phyloP scores from a whole-genome alignment of 2,329 filamentous ascomycete genomes.

The Nothophoma quercina region DNA sequence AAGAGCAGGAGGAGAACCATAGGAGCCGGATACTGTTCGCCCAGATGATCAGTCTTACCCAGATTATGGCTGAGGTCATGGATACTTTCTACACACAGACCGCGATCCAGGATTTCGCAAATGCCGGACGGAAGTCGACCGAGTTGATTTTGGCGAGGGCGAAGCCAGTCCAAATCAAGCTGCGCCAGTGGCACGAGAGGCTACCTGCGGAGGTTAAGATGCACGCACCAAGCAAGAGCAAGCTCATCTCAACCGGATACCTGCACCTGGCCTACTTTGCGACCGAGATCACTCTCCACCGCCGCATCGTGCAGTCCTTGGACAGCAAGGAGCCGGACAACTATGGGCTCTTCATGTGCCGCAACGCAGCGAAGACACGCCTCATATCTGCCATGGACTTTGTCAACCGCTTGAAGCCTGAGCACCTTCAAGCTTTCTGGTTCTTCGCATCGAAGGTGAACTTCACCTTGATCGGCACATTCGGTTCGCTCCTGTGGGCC shows the following conservation, averaged over 20 bases:
- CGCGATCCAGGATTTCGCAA: constrained; percentile 73
- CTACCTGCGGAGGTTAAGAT: constrained; percentile 71
- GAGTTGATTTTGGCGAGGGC: constrained; percentile 76
- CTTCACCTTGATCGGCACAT: constrained; percentile 93
- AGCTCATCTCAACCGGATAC: constrained; percentile 63
- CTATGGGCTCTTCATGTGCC: constrained; percentile 90
- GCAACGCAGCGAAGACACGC: constrained; percentile 90
- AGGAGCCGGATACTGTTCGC: constrained; percentile 74
- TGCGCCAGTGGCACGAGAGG: constrained; percentile 81
- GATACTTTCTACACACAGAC: constrained; percentile 83
- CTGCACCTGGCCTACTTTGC: constrained; percentile 93
- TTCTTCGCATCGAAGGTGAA: constrained; percentile 88
- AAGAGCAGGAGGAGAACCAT: constrained; percentile 68
- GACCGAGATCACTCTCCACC: constrained; percentile 90
- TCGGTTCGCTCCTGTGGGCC: constrained; percentile 87
- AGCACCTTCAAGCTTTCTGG: constrained; percentile 92
- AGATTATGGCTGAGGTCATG: constrained; percentile 79
- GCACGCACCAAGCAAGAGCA: constrained; percentile 59
- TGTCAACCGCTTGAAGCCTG: constrained; percentile 87
- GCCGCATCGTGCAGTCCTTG: constrained; percentile 86
- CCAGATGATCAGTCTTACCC: constrained; percentile 77
- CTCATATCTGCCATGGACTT: constrained; percentile 98
- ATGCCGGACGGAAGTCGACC: constrained; percentile 73
- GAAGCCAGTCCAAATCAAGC: constrained; percentile 81
- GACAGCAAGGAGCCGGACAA: constrained; percentile 66